These are phyloP conservation scores for Euphrasia arctica DNA, from an alignment of 305 asterid genomes.

Conservation along the genomic window DNA sequence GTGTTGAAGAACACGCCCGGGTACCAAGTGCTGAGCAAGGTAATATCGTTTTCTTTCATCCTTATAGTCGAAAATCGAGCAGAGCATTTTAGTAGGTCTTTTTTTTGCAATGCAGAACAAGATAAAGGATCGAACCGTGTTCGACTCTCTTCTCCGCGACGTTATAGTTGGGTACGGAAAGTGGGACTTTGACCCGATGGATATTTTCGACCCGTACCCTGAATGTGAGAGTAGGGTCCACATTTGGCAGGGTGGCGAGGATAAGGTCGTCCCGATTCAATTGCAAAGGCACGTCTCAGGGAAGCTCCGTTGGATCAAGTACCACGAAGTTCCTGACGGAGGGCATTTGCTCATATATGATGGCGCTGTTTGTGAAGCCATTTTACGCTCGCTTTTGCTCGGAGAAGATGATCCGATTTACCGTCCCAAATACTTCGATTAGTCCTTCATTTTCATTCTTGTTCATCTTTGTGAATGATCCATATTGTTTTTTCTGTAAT, in stretches of 20 bases:
- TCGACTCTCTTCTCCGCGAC: conserved; percentile 73
- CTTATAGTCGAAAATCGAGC: neutral
- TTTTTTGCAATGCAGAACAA: conserved; percentile 38
- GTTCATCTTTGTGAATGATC: conserved; percentile 18
- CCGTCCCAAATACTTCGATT: conserved; percentile 36
- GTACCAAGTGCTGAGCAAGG: conserved; percentile 71
- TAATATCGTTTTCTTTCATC: conserved; percentile 20
- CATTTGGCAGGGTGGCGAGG: conserved; percentile 90
- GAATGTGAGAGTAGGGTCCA: conserved; percentile 52
- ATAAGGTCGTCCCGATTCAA: conserved; percentile 77
- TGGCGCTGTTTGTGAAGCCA: conserved; percentile 76
- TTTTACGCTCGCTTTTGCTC: conserved; percentile 74
- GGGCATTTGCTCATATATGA: conserved; percentile 94
- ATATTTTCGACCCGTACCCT: conserved; percentile 57
- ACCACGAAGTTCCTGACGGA: conserved; percentile 89
- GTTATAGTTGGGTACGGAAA: conserved; percentile 68
- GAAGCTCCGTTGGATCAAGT: conserved; percentile 82
- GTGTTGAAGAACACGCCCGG: conserved; percentile 80
- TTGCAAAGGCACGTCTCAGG: conserved; percentile 63
- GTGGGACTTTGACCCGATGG: conserved; percentile 93
- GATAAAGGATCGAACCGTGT: conserved; percentile 42
- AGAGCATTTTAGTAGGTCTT: neutral
- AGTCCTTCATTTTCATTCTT: conserved; percentile 32
- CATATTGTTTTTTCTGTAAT: neutral
- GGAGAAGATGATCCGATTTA: conserved; percentile 72